A percentile compares a stretch with the other conserved stretches of the same genome.
phyloP scores from a whole-genome alignment of 768 basidiomycete genomes.

The Cystoderma amianthinum region DNA sequence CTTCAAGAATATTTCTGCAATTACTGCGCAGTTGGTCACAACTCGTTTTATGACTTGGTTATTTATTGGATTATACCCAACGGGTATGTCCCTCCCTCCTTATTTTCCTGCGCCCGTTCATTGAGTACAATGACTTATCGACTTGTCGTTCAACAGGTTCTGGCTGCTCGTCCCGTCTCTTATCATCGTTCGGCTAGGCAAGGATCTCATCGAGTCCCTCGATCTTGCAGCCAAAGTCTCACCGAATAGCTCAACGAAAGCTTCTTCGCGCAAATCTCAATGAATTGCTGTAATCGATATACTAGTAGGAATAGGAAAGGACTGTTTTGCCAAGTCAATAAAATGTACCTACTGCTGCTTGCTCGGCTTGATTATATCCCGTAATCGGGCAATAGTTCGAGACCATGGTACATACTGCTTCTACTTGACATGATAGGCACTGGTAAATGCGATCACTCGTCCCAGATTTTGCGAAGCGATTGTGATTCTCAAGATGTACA shows the following conservation, averaged over 20 bases:
- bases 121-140: not conserved
- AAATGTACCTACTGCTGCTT: not conserved
- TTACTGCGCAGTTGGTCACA: slow-evolving; percentile 73
- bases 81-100: slow-evolving; percentile 43
- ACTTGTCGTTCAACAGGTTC: slow-evolving; percentile 31
- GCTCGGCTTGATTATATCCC: too few relatives aligned
- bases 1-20: slow-evolving; percentile 74
- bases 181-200: slow-evolving; percentile 53
- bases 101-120: not conserved
- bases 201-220: slow-evolving; percentile 49
- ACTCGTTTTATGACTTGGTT: slow-evolving; percentile 40
- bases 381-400: too few relatives aligned
- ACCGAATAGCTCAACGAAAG: slow-evolving; percentile 5
- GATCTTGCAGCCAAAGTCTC: slow-evolving; percentile 8
- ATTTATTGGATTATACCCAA: slow-evolving; percentile 73
- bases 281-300: not conserved
- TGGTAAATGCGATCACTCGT: too few relatives aligned
- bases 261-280: not conserved
- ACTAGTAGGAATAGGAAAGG: not conserved
- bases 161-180: slow-evolving; percentile 72
- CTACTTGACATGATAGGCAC: too few relatives aligned
- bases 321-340: not conserved
- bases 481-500: too few relatives aligned
- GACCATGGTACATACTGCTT: too few relatives aligned
- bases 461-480: too few relatives aligned